These are phyloP conservation scores for Trichoderma hamatum DNA, from an alignment of 2,329 filamentous ascomycete genomes.

Conservation along the genomic window DNA sequence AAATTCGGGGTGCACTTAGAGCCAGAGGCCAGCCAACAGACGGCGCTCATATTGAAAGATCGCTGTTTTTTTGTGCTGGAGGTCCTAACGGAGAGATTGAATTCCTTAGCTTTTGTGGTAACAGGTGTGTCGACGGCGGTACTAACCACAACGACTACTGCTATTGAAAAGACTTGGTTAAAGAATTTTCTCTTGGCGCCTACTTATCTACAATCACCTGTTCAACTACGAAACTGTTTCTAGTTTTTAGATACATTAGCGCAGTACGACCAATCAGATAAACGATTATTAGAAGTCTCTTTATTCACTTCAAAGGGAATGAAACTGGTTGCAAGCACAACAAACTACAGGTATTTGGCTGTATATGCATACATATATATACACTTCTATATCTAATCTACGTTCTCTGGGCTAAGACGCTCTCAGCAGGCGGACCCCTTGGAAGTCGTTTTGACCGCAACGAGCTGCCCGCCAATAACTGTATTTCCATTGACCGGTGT, in stretches of 20 bases:
- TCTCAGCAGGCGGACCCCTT: slow-evolving; percentile 10
- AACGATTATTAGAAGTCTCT: neutral
- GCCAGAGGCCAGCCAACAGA: neutral
- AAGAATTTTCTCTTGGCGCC: neutral
- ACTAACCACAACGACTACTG: neutral
- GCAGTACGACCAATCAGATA: neutral
- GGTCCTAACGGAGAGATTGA: neutral
- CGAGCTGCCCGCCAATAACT: slow-evolving; percentile 9
- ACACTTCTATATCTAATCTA: neutral
- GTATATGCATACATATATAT: neutral
- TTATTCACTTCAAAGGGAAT: neutral
- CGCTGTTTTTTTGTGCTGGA: neutral
- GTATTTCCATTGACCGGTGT: neutral
- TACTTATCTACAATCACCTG: neutral
- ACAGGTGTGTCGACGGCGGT: neutral
- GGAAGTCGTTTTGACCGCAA: slow-evolving; percentile 8
- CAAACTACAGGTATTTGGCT: neutral
- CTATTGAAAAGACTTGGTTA: neutral
- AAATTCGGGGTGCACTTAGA: neutral
- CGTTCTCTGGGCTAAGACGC: neutral
- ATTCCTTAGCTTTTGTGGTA: neutral
- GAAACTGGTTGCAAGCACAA: neutral
- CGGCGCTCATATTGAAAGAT: neutral
- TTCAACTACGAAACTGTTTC: no score
- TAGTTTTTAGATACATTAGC: neutral